Evolutionary conservation across 106 monocot genomes (phyloP), one percentile per base, ranked within the genome.

Genomic region (Phalaenopsis equestris): DNA sequence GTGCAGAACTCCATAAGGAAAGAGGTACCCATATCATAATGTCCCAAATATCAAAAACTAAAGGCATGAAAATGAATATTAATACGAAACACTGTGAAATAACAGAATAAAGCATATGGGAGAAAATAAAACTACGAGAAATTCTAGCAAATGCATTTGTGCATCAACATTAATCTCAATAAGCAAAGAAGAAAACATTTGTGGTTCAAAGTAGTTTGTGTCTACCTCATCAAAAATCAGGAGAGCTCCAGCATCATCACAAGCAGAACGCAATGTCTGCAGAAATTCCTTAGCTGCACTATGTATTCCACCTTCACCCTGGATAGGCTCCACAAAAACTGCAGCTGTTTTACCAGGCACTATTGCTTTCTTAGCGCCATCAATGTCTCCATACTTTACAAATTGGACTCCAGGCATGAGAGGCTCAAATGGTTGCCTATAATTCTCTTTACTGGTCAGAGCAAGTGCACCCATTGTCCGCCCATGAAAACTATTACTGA

Each of bases 301-400:
- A 72, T 98, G 82, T 78, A 90, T 98, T 70, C 98, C 98, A 80
- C 98, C 98, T 88, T 98, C 98, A 42, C 98, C 97, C 78, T 97
- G 97, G 64, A 94, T 84, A 72, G 97, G 97, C 81, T 97, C 97
- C 70, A 97, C 97, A 88, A 97, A 96, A 78, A 94, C 97, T 30
- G 97, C 97, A 38, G 97, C 97, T 41, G 84, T 86, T 85, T 85
- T 94, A 18, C 94, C 94, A 18, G 83, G 42, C 48, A 82, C 67
- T 56, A 97, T 89, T 17, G 83, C 70, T 52, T 77, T 80, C 52
- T 42, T 90, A 41, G 88, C 84, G 41, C 67, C 82, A 57, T 92
- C 92, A 39, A 90, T 86, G 55, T 94, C 85, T 4, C 97, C 98
- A 77, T 92, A 98, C 38, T 98, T 89, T n/a, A 91, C 17, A 76